Evolutionary conservation across 495 filamentous ascomycete species (phyloP), one percentile per base, ranked within the genome.

Genomic region (Cryomyces minteri): DNA sequence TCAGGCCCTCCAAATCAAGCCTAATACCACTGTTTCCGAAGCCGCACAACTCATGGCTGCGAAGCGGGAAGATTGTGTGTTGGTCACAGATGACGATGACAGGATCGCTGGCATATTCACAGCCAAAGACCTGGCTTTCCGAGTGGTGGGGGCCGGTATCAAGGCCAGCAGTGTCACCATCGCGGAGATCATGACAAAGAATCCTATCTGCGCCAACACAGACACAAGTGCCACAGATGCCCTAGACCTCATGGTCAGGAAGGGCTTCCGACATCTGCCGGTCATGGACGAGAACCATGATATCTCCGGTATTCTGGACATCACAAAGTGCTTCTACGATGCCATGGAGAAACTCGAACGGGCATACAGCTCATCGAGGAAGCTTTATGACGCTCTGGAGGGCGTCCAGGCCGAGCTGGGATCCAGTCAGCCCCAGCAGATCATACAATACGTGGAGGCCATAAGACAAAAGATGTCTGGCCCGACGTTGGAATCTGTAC

Each of bases 201-300:
- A 99, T 61, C 90, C 90, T 1, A 71, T 99, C 32, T 99, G 90
- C 57, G 90, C 90, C 6, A 75, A 88, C 58, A 99, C 90, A 32
- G 90, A 99, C 57, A 99, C 90, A 14, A 94, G 87, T 66, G 90
- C 90, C 14, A 99, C 90, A 37, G 90, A 98, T 66, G 90, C 90
- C 28, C 67, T 98, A 48, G 88, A 98, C 59, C 70, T 98, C 42
- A 98, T 98, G 90, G 90, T 98, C 41, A 71, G 87, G 46, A 98
- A 96, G 64, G 90, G 90, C 10, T 98, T 98, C 68, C 74, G 90
- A 54, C 90, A 98, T 73, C 63, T 98, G 50, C 90, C 90, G 3
- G 90, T 98, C 39, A 98, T 98, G 90, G 90, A 98, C 61, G 90
- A 98, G 70, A 94, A 96, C 63, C 88, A 96, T 59, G 87, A 98